phyloP scores from a whole-genome alignment of 192 early-diverging fungal genomes.

The Geosiphon pyriformis region DNA sequence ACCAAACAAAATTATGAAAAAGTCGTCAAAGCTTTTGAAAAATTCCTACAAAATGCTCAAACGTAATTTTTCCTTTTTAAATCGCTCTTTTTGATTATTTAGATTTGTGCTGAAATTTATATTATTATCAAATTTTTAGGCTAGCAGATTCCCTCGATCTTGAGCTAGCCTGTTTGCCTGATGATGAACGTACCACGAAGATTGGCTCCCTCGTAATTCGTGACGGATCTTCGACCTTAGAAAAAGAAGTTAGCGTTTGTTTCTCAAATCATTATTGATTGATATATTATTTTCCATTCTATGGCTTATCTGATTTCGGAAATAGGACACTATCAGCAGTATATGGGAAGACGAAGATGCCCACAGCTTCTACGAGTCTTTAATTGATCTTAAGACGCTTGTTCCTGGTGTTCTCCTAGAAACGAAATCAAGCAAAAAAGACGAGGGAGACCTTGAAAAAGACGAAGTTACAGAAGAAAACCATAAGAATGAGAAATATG shows the following conservation, averaged over 20 bases:
- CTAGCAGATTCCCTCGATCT: constrained; percentile 68
- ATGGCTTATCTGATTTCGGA: neutral
- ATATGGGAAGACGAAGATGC: constrained; percentile 95
- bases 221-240: neutral
- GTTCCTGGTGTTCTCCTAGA: constrained; percentile 84
- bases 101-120: neutral
- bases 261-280: neutral
- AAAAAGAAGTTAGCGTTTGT: constrained; percentile 13
- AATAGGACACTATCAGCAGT: constrained; percentile 41
- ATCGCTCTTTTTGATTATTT: neutral
- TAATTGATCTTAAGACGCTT: constrained; percentile 70
- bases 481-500: constrained; percentile 31
- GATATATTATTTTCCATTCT: neutral
- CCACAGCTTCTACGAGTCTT: constrained; percentile 80
- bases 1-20: constrained; percentile 73
- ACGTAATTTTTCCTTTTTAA: constrained; percentile 20
- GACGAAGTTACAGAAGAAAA: constrained; percentile 20
- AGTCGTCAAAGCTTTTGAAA: constrained; percentile 61
- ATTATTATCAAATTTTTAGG: constrained; percentile 22
- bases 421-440: constrained; percentile 39
- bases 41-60: constrained; percentile 51
- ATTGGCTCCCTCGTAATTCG: constrained; percentile 15
- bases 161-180: constrained; percentile 74
- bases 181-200: constrained; percentile 56
- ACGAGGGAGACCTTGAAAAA: constrained; percentile 24